Percentiles rank a stretch among this genome's conserved stretches.
Conservation (phyloP, 2,329 filamentous ascomycete species). For the Ophioceras dolichostomum region DNA sequence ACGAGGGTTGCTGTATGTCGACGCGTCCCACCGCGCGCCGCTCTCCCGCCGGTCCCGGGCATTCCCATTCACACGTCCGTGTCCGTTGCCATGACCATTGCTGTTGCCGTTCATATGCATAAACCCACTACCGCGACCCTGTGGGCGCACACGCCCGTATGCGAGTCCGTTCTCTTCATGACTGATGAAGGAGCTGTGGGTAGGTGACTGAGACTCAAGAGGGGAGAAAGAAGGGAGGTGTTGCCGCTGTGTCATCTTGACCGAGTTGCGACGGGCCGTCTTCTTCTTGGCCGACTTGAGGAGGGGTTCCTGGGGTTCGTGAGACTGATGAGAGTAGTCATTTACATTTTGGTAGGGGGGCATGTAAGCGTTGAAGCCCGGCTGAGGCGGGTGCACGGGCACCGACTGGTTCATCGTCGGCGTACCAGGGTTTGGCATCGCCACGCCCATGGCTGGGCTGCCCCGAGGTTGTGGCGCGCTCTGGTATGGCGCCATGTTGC, state of each 20-base stretch:
- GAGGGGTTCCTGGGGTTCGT: background rate
- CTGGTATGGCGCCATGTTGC: slow-evolving; percentile 27
- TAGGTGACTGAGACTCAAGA: too few relatives aligned
- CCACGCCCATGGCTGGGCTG: slow-evolving; percentile 54
- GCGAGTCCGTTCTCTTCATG: too few relatives aligned
- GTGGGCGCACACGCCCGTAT: too few relatives aligned
- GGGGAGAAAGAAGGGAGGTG: too few relatives aligned
- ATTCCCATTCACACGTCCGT: too few relatives aligned
- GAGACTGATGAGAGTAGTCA: slow-evolving; percentile 23
- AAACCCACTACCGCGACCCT: too few relatives aligned
- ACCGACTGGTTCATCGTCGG: slow-evolving; percentile 57
- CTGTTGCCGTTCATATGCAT: too few relatives aligned
- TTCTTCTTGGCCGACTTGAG: slow-evolving; percentile 26
- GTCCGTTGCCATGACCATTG: too few relatives aligned
- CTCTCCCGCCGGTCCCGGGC: too few relatives aligned
- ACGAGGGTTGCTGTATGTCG: too few relatives aligned
- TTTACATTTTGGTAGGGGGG: slow-evolving; percentile 46
- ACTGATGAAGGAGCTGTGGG: too few relatives aligned
- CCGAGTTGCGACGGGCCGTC: slow-evolving; percentile 28
- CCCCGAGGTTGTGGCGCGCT: slow-evolving; percentile 56
- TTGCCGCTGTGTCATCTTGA: background rate
- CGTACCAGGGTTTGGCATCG: slow-evolving; percentile 46
- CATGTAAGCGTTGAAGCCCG: slow-evolving; percentile 1
- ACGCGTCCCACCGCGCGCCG: too few relatives aligned
- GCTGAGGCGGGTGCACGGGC: slow-evolving; percentile 37